Percentiles rank a stretch among this genome's conserved stretches.
phyloP scores from a whole-genome alignment of 805 yeast species.

The Zygosaccharomyces pseudorouxii region DNA sequence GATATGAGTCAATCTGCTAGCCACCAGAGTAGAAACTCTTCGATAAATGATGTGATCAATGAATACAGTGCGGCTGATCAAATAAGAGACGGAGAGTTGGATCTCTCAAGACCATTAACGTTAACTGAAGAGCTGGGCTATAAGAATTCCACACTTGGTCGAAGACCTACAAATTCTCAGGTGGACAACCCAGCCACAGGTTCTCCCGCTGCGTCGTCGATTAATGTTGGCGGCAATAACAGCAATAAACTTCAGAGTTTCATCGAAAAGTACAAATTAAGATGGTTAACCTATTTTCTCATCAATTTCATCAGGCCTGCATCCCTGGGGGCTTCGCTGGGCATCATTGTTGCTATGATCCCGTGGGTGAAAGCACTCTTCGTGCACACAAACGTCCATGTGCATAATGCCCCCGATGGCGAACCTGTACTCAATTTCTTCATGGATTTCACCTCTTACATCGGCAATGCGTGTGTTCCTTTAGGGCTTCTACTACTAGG shows the following conservation, averaged over 20 bases:
- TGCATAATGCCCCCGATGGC: slow-evolving; percentile 78
- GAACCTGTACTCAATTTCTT: slow-evolving; percentile 79
- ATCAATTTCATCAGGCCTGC: slow-evolving; percentile 65
- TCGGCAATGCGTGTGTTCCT: slow-evolving; percentile 88
- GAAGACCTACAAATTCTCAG: slow-evolving; percentile 6
- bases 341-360: slow-evolving; percentile 70
- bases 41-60: slow-evolving; percentile 39
- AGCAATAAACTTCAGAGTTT: slow-evolving; percentile 20
- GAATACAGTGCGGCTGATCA: slow-evolving; percentile 37
- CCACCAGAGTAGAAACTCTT: slow-evolving; percentile 19
- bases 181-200: not conserved
- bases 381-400: slow-evolving; percentile 44
- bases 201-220: not conserved
- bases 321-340: slow-evolving; percentile 60
- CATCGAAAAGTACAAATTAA: slow-evolving; percentile 28
- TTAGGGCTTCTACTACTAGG: slow-evolving; percentile 78
- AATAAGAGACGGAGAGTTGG: slow-evolving; percentile 31
- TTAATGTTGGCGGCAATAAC: not conserved
- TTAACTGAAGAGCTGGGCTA: slow-evolving; percentile 30
- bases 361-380: slow-evolving; percentile 80
- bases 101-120: slow-evolving; percentile 30
- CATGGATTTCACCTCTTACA: slow-evolving; percentile 73
- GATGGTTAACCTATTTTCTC: slow-evolving; percentile 35
- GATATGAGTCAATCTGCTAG: not conserved
- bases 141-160: slow-evolving; percentile 16